Evolutionary conservation across 805 yeast genomes (phyloP).

Genomic region (Sugiyamaella mastotermitis): DNA sequence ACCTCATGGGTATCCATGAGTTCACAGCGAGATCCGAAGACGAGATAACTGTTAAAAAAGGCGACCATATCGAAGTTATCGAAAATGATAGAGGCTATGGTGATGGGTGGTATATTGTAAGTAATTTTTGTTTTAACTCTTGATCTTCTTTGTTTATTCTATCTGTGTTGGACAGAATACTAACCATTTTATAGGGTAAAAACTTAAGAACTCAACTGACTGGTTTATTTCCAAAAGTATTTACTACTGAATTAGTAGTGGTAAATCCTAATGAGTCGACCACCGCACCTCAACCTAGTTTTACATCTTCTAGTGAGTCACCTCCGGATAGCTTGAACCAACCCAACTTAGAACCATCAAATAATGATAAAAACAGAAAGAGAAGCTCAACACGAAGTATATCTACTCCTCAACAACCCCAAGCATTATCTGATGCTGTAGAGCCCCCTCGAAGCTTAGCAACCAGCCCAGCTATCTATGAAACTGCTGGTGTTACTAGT

Average conservation of each 20-base stretch:
- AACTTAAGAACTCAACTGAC: conserved; percentile 66
- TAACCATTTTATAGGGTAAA: conserved; percentile 42
- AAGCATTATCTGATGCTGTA: too few species aligned
- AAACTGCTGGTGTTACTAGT: not conserved
- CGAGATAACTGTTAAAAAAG: conserved; percentile 72
- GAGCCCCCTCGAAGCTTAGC: conserved; percentile 4
- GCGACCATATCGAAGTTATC: conserved; percentile 82
- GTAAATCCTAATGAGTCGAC: conserved; percentile 5
- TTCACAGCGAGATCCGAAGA: conserved; percentile 85
- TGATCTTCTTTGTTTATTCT: not conserved
- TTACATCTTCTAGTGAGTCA: conserved; percentile 8
- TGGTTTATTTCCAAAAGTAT: conserved; percentile 87
- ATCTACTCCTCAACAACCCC: too few species aligned
- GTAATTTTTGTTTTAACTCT: conserved; percentile 15
- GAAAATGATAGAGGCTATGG: conserved; percentile 90
- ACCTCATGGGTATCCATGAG: conserved; percentile 52
- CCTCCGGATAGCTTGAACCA: conserved; percentile 8
- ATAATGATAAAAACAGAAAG: conserved; percentile 1
- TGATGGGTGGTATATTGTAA: conserved; percentile 87
- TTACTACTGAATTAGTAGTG: conserved; percentile 49
- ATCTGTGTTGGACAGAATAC: too few species aligned
- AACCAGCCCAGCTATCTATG: not conserved
- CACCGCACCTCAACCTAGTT: not conserved
- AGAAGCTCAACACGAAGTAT: too few species aligned
- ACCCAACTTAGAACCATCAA: conserved; percentile 7